Evolutionary conservation across 148 eudicot species (phyloP).

Genomic region (Agrostemma githago): DNA sequence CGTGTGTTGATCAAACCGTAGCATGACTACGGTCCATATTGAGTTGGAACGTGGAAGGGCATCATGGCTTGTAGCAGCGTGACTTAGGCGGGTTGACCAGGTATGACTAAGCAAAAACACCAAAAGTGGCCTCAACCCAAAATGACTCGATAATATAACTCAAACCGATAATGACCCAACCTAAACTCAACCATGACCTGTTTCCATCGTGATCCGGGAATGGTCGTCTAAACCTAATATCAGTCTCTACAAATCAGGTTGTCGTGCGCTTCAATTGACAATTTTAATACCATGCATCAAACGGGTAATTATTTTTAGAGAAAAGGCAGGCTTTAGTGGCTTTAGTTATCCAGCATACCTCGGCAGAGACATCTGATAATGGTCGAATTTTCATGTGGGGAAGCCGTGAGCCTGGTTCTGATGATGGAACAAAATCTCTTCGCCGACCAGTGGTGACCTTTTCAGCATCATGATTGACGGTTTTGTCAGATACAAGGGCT

Average conservation of each 20-base stretch:
- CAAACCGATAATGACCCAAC: not conserved
- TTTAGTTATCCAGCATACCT: slow-evolving; percentile 40
- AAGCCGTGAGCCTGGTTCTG: slow-evolving; percentile 84
- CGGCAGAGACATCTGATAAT: slow-evolving; percentile 27
- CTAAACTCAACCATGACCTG: not conserved
- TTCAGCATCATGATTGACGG: slow-evolving; percentile 24
- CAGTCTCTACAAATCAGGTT: not conserved
- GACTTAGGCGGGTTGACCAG: no score
- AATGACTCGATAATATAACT: not conserved
- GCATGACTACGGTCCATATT: no score
- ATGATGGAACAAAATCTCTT: slow-evolving; percentile 71
- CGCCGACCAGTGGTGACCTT: slow-evolving; percentile 73
- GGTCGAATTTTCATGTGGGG: slow-evolving; percentile 71
- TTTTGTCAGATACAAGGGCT: slow-evolving; percentile 49
- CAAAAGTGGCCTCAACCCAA: not conserved
- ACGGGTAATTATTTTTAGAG: not conserved
- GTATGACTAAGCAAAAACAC: not conserved
- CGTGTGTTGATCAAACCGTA: no score
- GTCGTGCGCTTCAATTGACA: not conserved
- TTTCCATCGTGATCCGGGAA: not conserved
- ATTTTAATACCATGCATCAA: not conserved
- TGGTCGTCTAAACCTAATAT: not conserved
- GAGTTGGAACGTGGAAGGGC: no score
- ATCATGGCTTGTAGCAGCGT: no score
- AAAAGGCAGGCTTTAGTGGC: not conserved